These are phyloP conservation scores for Elaeis oleifera DNA, from an alignment of 202 grass and related monocot genomes.

Conservation along the genomic window DNA sequence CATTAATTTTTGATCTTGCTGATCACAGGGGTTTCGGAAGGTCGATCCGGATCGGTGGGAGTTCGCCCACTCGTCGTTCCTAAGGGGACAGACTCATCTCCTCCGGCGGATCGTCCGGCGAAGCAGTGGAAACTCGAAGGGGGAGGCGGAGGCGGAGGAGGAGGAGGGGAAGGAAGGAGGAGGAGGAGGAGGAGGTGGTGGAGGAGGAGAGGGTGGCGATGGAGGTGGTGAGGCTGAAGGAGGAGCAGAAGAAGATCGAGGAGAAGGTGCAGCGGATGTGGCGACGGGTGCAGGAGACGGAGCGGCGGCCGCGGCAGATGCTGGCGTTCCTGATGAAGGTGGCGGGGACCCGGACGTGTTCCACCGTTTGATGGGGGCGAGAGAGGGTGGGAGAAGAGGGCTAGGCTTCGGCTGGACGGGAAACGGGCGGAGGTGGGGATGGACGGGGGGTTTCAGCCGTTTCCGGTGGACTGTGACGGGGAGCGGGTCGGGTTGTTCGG, in stretches of 20 bases:
- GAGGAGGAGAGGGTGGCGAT: constrained; percentile 44
- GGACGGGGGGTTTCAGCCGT: too few relatives aligned
- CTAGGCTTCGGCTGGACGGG: constrained; percentile 26
- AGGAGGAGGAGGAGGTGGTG: not conserved
- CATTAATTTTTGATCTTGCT: too few relatives aligned
- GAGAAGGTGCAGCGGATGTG: constrained; percentile 54
- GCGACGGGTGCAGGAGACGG: constrained; percentile 65
- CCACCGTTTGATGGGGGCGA: constrained; percentile 30
- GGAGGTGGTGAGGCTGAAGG: constrained; percentile 60
- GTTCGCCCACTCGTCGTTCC: constrained; percentile 61
- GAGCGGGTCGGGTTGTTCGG: too few relatives aligned
- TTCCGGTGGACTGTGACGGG: too few relatives aligned
- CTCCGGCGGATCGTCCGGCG: constrained; percentile 41
- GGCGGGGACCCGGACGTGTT: constrained; percentile 51
- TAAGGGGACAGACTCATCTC: constrained; percentile 62
- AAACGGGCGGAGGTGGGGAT: constrained; percentile 21
- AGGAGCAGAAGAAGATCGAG: constrained; percentile 55
- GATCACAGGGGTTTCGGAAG: constrained; percentile 61
- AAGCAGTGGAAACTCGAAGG: constrained; percentile 10
- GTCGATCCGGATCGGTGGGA: constrained; percentile 66
- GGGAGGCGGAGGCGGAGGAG: not conserved
- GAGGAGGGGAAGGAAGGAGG: not conserved
- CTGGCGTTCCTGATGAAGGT: constrained; percentile 73
- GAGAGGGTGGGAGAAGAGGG: constrained; percentile 37
- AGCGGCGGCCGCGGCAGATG: constrained; percentile 73